phyloP scores from a whole-genome alignment of 306 rosid genomes.

The Erythrophleum fordii region DNA sequence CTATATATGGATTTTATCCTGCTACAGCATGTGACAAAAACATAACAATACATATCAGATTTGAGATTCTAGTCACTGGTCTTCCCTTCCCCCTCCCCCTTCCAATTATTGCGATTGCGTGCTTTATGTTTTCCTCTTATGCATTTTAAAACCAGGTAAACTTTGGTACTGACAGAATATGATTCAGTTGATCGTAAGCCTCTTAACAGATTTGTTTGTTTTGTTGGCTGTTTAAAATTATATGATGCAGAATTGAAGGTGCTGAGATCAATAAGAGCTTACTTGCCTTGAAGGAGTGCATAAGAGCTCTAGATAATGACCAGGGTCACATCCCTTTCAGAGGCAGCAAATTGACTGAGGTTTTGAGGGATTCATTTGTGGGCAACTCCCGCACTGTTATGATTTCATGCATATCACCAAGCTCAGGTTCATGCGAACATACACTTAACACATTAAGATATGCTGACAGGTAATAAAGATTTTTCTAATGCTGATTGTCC shows the following conservation, averaged over 20 bases:
- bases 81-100: background rate
- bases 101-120: background rate
- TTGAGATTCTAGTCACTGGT: background rate
- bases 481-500: constrained; percentile 26
- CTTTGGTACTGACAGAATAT: background rate
- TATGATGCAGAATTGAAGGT: constrained; percentile 87
- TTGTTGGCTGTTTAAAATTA: constrained; percentile 27
- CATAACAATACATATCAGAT: background rate
- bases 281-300: constrained; percentile 93
- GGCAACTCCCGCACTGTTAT: constrained; percentile 92
- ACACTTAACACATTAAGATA: constrained; percentile 91
- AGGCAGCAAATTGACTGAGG: constrained; percentile 95
- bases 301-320: constrained; percentile 94
- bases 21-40: background rate
- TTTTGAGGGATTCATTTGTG: constrained; percentile 90
- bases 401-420: constrained; percentile 95
- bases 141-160: background rate
- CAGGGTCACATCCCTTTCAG: constrained; percentile 97
- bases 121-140: background rate
- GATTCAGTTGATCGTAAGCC: constrained; percentile 4
- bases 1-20: background rate
- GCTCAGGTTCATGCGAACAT: constrained; percentile 94
- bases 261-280: constrained; percentile 98
- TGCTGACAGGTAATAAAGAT: constrained; percentile 76
- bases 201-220: background rate